Evolutionary conservation across 2,329 filamentous ascomycete genomes (phyloP).

Genomic region (Colletotrichum sp.): DNA sequence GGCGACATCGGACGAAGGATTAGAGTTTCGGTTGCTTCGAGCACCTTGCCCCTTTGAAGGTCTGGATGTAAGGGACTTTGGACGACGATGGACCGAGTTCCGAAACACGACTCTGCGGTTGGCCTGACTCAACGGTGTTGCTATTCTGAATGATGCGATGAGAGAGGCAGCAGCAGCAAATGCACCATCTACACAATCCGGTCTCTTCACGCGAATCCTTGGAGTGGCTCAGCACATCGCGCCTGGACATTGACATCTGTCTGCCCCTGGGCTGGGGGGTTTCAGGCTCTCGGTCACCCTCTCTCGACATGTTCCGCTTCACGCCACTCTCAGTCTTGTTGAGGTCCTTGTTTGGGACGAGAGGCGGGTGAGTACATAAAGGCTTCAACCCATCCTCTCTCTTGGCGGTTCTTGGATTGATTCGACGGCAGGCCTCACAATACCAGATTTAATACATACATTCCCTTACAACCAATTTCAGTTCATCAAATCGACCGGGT

Average conservation of each 20-base stretch:
- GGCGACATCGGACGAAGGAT: conserved; percentile 10
- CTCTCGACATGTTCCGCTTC: conserved; percentile 9
- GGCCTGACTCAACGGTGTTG: conserved; percentile 10
- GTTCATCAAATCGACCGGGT: background rate
- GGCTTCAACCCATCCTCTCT: background rate
- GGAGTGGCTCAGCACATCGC: conserved; percentile 5
- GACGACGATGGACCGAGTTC: conserved; percentile 19
- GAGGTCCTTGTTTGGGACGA: background rate
- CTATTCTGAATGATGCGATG: conserved; percentile 1
- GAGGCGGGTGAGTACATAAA: conserved; percentile 3
- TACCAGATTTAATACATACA: conserved; percentile 11
- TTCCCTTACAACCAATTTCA: conserved; percentile 2
- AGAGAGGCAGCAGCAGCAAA: background rate
- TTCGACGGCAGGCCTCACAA: conserved; percentile 16
- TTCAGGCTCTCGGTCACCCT: conserved; percentile 5
- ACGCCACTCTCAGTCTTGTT: background rate
- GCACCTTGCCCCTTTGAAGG: conserved; percentile 13
- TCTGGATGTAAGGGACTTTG: conserved; percentile 17
- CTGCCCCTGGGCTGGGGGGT: conserved; percentile 1
- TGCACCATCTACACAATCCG: background rate
- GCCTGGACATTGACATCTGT: conserved; percentile 8
- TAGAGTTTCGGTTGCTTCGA: conserved; percentile 17
- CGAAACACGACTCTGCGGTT: background rate
- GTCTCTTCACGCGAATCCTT: background rate
- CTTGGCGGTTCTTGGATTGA: background rate